Conservation (phyloP, 176 grass and related monocot species). For the Oryza glaberrima region DNA sequence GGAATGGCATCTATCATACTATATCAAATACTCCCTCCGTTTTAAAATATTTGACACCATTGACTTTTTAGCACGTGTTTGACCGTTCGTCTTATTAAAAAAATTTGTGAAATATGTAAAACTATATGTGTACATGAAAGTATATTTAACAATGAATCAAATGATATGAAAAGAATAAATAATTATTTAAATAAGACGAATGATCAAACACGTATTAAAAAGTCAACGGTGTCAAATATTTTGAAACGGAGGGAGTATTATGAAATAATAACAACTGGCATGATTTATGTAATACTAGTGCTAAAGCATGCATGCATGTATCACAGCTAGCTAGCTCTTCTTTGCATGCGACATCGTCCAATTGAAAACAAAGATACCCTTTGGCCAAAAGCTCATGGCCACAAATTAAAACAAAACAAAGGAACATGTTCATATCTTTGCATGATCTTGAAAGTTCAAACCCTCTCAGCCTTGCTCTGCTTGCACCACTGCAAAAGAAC, state of each 20-base stretch:
- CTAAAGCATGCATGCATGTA: neutral
- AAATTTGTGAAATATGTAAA: too few species aligned
- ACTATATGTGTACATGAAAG: too few species aligned
- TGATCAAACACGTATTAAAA: too few species aligned
- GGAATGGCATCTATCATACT: slow-evolving; percentile 20
- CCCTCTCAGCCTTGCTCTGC: neutral
- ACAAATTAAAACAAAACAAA: neutral
- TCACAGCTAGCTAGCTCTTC: slow-evolving; percentile 5
- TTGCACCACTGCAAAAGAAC: neutral
- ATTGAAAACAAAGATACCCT: slow-evolving; percentile 20
- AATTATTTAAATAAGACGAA: too few species aligned
- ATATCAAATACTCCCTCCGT: neutral
- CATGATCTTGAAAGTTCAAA: neutral
- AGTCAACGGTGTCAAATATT: too few species aligned
- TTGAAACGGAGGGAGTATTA: neutral
- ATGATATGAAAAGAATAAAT: too few species aligned
- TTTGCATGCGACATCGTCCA: neutral
- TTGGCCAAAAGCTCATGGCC: neutral
- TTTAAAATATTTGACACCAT: too few species aligned
- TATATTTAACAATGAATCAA: too few species aligned
- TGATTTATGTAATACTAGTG: neutral
- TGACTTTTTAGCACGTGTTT: too few species aligned
- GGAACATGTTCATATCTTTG: slow-evolving; percentile 8
- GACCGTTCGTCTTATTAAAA: too few species aligned
- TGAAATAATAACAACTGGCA: neutral